Evolutionary conservation across 1,139 yeast species (phyloP), one percentile per base, ranked within the genome.

Genomic region (Hansenula lynferdii): DNA sequence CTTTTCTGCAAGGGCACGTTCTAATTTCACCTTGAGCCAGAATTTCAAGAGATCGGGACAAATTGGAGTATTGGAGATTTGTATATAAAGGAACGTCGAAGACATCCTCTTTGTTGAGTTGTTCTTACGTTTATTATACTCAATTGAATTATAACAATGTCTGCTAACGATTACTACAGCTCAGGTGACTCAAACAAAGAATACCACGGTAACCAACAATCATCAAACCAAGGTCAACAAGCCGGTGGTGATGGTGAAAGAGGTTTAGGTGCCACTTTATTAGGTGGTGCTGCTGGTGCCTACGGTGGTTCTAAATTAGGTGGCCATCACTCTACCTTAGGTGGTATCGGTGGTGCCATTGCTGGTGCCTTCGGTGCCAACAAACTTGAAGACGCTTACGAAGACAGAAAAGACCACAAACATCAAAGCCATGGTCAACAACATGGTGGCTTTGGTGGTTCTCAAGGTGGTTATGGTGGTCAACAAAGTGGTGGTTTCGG

Each of bases 201-300:
- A 36, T 42, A 43, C 21, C 18, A 29, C 11, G 35, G 35, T 9
- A 40, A 29, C 47, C 18, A 12, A 15, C 28, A 26, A 24, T 15
- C n/a, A n/a, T n/a, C 12, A 24, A 24, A 24, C 26, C 26, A 50
- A 36, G 45, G 44, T 38, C 49, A 51, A 34, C 53, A 50, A 41
- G 47, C 45, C 34, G 57, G 57, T 35, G 61, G 56, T 28, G 60
- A 57, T 36, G 77, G 77, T 37, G 82, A 76, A 44, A 72, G 82
- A 61, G 85, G 85, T 21, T 52, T 79, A 35, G 48, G 76, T 28
- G 65, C 80, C 31, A 67, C 78, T 14, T 57, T 77, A 28, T 69
- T 70, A 14, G 85, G 85, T 48, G 84, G 80, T 46, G 72, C 72
- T 36, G 77, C 77, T 35, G 84, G 84, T 54, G 80, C 77, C 19